Evolutionary conservation across 805 yeast genomes (phyloP), one percentile per base, ranked within the genome.

Genomic region (Metschnikowia rubicola): DNA sequence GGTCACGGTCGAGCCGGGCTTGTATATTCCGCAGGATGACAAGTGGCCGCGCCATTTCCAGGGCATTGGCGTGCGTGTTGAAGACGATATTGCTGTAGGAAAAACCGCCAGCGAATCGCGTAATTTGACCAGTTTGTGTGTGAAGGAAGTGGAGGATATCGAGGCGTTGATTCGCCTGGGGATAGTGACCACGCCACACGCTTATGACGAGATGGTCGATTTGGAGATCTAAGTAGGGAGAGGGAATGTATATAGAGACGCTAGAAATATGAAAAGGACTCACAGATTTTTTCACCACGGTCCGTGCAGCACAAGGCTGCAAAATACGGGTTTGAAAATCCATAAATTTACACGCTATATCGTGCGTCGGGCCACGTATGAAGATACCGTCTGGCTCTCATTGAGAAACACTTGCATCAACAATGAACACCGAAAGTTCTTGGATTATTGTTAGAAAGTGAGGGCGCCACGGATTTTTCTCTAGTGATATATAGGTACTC

Each of bases 1-100:
- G 4, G 74, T 94, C 40, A 94, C 99, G 2, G 81, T 95, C 21
- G 99, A 95, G 64, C 99, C 99, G 0, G 99, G 99, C 28, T 76
- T 94, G 29, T 94, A 94, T 63, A 79, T 95, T 37, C 98, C 99
- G 1, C 74, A 78, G 54, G 74, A 74, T 55, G 81, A 78, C 45
- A 73, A 71, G 48, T 92, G 84, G 76, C 98, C 99, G 19, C 74
- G 78, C 51, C 81, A 81, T 56, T 92, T 80, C 70, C 84, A 88
- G 59, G 91, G 91, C 30, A 84, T 94, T 42, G 99, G 98, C 2
- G 86, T 94, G 26, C 81, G 99, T 58, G 86, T 94, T 30, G 99
- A 94, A 66, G 99, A 94, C 68, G 91, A 94, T 64, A 78, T 92
- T 33, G 96, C 86, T 0, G 80, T 91, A 33, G 96, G 96, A 0